phyloP scores from a whole-genome alignment of 768 basidiomycete genomes.

The Tylopilus rubrobrunneus region DNA sequence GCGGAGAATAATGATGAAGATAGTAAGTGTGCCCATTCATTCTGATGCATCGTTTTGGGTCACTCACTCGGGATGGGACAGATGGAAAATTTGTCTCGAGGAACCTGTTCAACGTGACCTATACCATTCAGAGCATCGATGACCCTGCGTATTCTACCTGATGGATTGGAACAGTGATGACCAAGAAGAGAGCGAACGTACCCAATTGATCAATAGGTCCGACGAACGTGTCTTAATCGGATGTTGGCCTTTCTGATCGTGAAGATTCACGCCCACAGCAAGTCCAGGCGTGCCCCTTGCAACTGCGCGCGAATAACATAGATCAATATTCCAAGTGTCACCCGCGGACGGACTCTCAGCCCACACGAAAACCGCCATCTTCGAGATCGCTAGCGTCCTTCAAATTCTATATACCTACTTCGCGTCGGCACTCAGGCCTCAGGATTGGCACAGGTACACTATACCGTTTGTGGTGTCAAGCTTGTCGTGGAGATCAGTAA shows the following conservation, averaged over 20 bases:
- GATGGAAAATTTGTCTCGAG: constrained; percentile 42
- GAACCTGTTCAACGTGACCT: constrained; percentile 39
- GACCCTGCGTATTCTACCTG: constrained; percentile 29
- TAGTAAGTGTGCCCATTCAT: constrained; percentile 41
- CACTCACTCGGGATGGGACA: constrained; percentile 13
- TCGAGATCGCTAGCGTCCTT: too few relatives aligned
- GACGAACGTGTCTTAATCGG: too few relatives aligned
- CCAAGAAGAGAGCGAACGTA: too few relatives aligned
- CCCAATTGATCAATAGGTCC: too few relatives aligned
- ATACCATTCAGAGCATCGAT: constrained; percentile 39
- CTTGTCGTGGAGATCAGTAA: background rate
- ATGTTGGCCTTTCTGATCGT: too few relatives aligned
- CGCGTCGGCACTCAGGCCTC: too few relatives aligned
- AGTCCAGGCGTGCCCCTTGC: too few relatives aligned
- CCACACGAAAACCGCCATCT: background rate
- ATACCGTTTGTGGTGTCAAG: too few relatives aligned
- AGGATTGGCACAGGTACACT: too few relatives aligned
- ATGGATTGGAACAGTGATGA: background rate
- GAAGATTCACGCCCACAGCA: too few relatives aligned
- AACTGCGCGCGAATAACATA: background rate
- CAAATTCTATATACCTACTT: too few relatives aligned
- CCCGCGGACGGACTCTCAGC: background rate
- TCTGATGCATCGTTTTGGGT: background rate
- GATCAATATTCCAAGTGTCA: background rate
- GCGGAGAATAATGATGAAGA: constrained; percentile 77